Evolutionary conservation across 164 flowering plant genomes (phyloP).

Genomic region (Taxillus chinensis): DNA sequence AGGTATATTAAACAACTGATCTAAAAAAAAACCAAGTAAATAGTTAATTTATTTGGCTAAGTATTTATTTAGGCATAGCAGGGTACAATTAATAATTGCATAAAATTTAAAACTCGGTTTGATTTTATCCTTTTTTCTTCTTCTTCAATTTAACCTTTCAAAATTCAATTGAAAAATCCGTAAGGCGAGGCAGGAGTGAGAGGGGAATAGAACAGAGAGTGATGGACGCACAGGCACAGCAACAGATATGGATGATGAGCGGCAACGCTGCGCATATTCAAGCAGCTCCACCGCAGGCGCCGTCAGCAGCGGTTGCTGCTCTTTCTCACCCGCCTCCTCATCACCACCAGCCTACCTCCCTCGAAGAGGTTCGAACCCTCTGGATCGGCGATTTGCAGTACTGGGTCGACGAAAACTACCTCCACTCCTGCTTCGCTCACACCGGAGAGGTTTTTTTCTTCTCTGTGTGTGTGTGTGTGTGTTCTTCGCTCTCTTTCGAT

Average conservation of each 20-base stretch:
- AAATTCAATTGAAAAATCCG: too few relatives aligned
- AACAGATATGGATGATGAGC: slow-evolving; percentile 23
- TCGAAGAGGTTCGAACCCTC: slow-evolving; percentile 78
- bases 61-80: too few relatives aligned
- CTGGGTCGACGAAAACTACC: slow-evolving; percentile 88
- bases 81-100: too few relatives aligned
- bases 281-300: background rate
- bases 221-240: slow-evolving; percentile 19
- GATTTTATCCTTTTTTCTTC: too few relatives aligned
- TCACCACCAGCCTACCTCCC: slow-evolving; percentile 59
- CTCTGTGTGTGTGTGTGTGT: slow-evolving; percentile 2
- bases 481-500: background rate
- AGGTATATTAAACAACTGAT: too few relatives aligned
- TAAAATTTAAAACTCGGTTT: too few relatives aligned
- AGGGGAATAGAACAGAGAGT: background rate
- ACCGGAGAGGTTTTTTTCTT: slow-evolving; percentile 60
- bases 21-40: too few relatives aligned
- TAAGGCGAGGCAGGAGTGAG: background rate
- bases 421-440: slow-evolving; percentile 74
- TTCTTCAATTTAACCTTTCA: too few relatives aligned
- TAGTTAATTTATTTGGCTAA: too few relatives aligned
- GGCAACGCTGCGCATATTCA: slow-evolving; percentile 15
- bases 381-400: slow-evolving; percentile 97
- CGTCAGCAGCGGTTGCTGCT: slow-evolving; percentile 21
- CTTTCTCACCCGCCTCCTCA: slow-evolving; percentile 14